Conservation (phyloP, 805 yeast species). For the Lipomyces japonicus region DNA sequence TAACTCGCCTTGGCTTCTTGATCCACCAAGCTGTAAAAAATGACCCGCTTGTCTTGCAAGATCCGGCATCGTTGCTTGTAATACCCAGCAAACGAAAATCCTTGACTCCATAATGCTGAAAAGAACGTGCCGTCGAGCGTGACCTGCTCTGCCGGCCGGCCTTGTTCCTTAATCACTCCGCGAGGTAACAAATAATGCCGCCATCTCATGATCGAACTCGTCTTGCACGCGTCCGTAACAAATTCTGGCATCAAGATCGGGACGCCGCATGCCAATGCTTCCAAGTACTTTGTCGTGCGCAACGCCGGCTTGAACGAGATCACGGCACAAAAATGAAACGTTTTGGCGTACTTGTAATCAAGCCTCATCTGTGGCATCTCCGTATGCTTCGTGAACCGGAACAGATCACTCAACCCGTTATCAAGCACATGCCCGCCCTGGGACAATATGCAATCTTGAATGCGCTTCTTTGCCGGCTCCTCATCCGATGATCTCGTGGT, state of each 20-base stretch:
- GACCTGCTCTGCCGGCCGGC: background rate
- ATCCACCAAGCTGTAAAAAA: no score
- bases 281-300: conserved; percentile 20
- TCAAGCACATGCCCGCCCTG: conserved; percentile 23
- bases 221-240: background rate
- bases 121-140: background rate
- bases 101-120: background rate
- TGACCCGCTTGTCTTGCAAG: background rate
- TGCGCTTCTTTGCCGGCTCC: background rate
- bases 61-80: background rate
- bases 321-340: conserved; percentile 18
- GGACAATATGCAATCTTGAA: background rate
- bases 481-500: conserved; percentile 5
- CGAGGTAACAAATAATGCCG: background rate
- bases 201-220: background rate
- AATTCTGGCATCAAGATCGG: conserved; percentile 27
- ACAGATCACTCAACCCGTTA: conserved; percentile 17
- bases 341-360: no score
- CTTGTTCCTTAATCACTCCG: background rate
- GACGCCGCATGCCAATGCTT: conserved; percentile 28
- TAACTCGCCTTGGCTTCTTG: no score
- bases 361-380: background rate
- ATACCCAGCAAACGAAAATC: background rate
- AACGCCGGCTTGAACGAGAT: conserved; percentile 9
- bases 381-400: conserved; percentile 3